Conservation (phyloP, 257 asterid genomes). For the Anisodus tanguticus region DNA sequence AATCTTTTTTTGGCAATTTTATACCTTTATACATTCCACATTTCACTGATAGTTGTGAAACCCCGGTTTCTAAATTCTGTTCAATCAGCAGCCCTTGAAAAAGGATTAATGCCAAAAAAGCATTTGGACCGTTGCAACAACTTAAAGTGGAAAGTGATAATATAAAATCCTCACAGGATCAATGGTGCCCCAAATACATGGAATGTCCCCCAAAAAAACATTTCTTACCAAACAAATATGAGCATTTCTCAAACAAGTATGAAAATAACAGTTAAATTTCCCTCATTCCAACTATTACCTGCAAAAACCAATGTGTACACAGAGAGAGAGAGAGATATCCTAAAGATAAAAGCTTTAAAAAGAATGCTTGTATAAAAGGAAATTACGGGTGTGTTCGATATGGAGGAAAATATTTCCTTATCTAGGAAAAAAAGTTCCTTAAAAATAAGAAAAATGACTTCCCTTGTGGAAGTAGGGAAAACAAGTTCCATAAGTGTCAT, state of each 20-base stretch:
- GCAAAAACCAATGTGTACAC: neutral
- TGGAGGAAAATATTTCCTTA: too few species aligned
- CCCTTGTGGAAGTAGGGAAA: too few species aligned
- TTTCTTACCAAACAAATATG: neutral
- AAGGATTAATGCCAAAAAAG: neutral
- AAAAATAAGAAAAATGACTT: too few species aligned
- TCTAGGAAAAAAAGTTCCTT: too few species aligned
- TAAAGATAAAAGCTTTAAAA: neutral
- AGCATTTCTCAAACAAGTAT: neutral
- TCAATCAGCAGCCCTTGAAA: neutral
- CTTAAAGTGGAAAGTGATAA: neutral
- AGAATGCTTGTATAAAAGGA: neutral
- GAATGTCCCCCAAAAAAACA: neutral
- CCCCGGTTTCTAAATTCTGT: neutral
- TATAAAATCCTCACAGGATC: conserved; percentile 8
- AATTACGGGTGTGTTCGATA: too few species aligned
- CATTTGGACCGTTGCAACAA: neutral
- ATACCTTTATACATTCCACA: neutral
- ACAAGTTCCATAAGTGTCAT: too few species aligned
- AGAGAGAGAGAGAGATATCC: neutral
- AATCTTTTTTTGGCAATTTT: neutral
- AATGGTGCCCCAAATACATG: neutral
- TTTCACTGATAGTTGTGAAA: neutral
- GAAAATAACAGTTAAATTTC: neutral
- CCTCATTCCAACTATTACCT: neutral